Conservation (phyloP, 306 rosid genomes). For the Vachellia collinsii region DNA sequence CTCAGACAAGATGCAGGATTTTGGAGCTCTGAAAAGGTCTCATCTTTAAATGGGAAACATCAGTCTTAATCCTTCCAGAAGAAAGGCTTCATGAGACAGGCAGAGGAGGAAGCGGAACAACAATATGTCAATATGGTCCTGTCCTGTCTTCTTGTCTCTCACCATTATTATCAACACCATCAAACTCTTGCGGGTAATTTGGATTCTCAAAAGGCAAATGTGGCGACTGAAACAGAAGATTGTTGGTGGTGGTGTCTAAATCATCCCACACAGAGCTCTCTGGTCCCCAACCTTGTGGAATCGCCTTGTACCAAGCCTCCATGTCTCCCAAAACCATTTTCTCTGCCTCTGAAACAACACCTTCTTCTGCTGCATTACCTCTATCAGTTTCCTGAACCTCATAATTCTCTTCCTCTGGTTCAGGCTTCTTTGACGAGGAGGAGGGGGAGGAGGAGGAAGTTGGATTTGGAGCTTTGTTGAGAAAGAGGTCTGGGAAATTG, state of each 20-base stretch:
- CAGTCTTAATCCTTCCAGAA: conserved; percentile 54
- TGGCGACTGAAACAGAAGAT: conserved; percentile 53
- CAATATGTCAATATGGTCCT: conserved; percentile 45
- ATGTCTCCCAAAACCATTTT: conserved; percentile 74
- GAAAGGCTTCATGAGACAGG: conserved; percentile 59
- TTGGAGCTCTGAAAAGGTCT: background rate
- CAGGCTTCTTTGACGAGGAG: too few species aligned
- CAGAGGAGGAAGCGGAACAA: conserved; percentile 52
- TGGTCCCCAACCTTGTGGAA: conserved; percentile 91
- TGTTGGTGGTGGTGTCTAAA: conserved; percentile 61
- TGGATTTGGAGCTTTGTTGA: conserved; percentile 37
- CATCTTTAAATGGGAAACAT: too few species aligned
- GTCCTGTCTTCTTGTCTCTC: conserved; percentile 48
- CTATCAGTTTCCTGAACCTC: conserved; percentile 31
- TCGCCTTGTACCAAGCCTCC: conserved; percentile 68
- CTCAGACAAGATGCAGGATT: background rate
- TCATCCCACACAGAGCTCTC: conserved; percentile 93
- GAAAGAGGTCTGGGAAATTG: too few species aligned
- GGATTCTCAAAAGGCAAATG: conserved; percentile 46
- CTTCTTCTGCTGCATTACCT: conserved; percentile 9
- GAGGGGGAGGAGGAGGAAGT: conserved; percentile 29
- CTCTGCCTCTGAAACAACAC: conserved; percentile 33
- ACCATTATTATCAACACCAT: conserved; percentile 19
- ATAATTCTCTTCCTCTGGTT: conserved; percentile 42
- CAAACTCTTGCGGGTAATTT: conserved; percentile 40